Conservation (phyloP, 1,139 yeast species). For the Blastobotrys arbuscula region DNA sequence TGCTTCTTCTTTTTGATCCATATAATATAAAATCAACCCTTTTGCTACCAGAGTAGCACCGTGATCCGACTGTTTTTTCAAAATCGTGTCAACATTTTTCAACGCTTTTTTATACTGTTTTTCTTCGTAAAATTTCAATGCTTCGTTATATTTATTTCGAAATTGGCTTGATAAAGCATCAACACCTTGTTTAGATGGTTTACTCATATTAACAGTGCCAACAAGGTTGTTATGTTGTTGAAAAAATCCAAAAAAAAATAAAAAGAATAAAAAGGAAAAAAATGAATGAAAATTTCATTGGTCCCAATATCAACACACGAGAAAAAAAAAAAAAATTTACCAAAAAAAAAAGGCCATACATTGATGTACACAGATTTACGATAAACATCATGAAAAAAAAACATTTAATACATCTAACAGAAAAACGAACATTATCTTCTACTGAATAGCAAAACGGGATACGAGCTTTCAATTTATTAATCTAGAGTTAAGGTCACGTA, state of each 20-base stretch:
- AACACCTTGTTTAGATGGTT: not conserved
- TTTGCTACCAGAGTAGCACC: conserved; percentile 82
- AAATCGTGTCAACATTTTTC: conserved; percentile 65
- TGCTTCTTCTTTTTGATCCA: conserved; percentile 59
- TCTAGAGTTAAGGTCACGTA: too few relatives aligned
- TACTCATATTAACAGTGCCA: not conserved
- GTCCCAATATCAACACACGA: not conserved
- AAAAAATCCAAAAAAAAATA: not conserved
- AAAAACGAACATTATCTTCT: too few relatives aligned
- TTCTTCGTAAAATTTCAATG: conserved; percentile 72
- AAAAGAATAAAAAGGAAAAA: not conserved
- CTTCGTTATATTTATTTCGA: conserved; percentile 69
- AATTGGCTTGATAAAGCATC: conserved; percentile 32
- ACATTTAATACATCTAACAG: too few relatives aligned
- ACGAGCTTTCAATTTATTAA: too few relatives aligned
- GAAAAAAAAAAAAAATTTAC: not conserved
- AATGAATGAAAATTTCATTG: conserved; percentile 6
- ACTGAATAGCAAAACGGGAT: too few relatives aligned
- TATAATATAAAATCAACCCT: conserved; percentile 58
- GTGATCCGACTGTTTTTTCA: conserved; percentile 71
- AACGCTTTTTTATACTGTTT: conserved; percentile 86
- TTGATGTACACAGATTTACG: too few relatives aligned
- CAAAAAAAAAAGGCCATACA: too few relatives aligned
- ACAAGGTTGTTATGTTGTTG: not conserved
- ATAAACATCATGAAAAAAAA: too few relatives aligned